Evolutionary conservation across 2,329 filamentous ascomycete genomes (phyloP).

Genomic region (Herpotrichia juniperi): DNA sequence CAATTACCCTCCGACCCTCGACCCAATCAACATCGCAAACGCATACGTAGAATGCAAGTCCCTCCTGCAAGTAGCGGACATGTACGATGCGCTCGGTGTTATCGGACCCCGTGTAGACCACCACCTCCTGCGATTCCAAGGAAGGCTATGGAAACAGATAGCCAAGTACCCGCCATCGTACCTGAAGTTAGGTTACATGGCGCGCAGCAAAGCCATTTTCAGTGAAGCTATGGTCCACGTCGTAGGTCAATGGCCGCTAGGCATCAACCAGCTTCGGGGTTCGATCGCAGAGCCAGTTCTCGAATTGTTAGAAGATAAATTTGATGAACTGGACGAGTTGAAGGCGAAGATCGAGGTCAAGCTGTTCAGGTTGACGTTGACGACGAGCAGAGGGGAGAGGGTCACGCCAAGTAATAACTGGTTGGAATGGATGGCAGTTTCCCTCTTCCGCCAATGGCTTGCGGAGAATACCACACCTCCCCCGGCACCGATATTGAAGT

Average conservation of each 20-base stretch:
- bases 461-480: slow-evolving; percentile 85
- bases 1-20: slow-evolving; percentile 83
- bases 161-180: slow-evolving; percentile 95
- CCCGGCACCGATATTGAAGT: slow-evolving; percentile 59
- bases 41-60: slow-evolving; percentile 95
- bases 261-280: slow-evolving; percentile 73
- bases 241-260: slow-evolving; percentile 89
- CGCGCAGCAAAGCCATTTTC: slow-evolving; percentile 79
- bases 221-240: slow-evolving; percentile 86
- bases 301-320: slow-evolving; percentile 93
- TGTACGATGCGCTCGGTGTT: slow-evolving; percentile 88
- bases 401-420: slow-evolving; percentile 81
- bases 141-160: slow-evolving; percentile 91
- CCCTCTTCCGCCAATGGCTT: slow-evolving; percentile 89
- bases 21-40: slow-evolving; percentile 86
- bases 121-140: slow-evolving; percentile 90
- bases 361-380: slow-evolving; percentile 80
- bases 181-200: slow-evolving; percentile 84
- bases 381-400: slow-evolving; percentile 79
- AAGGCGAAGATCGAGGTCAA: slow-evolving; percentile 80
- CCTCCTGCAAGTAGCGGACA: slow-evolving; percentile 85
- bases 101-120: slow-evolving; percentile 91
- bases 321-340: slow-evolving; percentile 85
- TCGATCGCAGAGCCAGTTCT: slow-evolving; percentile 77
- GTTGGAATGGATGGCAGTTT: slow-evolving; percentile 87